Evolutionary conservation across 148 eudicot genomes (phyloP).

Genomic region (Linanthus parryae): DNA sequence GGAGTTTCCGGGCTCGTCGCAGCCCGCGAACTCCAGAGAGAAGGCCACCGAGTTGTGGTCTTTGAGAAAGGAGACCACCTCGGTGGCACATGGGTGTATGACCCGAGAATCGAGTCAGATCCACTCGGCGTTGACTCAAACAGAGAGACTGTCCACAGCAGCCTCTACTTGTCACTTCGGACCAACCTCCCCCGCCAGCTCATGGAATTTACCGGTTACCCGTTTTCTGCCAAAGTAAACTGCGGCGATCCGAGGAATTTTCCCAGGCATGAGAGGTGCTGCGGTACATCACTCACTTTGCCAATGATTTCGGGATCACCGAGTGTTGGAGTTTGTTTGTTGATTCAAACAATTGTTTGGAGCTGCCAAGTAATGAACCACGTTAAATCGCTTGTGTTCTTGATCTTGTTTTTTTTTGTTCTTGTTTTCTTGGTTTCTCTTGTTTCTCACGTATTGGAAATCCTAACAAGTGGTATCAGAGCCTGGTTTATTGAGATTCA

Average conservation of each 20-base stretch:
- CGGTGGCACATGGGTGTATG: conserved; percentile 85
- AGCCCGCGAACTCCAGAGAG: conserved; percentile 65
- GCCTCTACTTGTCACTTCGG: conserved; percentile 75
- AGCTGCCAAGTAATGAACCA: conserved; percentile 36
- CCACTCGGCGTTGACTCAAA: conserved; percentile 54
- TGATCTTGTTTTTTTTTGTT: too few species aligned
- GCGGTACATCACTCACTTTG: conserved; percentile 34
- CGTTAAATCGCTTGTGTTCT: too few species aligned
- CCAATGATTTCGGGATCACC: conserved; percentile 19
- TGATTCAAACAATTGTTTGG: conserved; percentile 33
- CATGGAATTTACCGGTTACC: conserved; percentile 75
- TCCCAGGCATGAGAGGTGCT: conserved; percentile 52
- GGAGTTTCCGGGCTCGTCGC: conserved; percentile 84
- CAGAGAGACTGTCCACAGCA: conserved; percentile 49
- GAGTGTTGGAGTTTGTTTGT: too few species aligned
- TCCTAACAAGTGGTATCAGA: too few species aligned
- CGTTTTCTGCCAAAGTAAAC: conserved; percentile 37
- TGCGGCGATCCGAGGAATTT: conserved; percentile 32
- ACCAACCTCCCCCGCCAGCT: conserved; percentile 73
- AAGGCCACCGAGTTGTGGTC: conserved; percentile 73
- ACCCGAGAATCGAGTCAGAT: conserved; percentile 55
- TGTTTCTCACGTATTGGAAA: too few species aligned
- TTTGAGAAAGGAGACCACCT: conserved; percentile 35
- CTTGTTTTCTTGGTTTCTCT: too few species aligned
- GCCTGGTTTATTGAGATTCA: too few species aligned